A percentile compares a stretch with the other conserved stretches of the same genome.
These are phyloP conservation scores for Neostapfia colusana DNA, from an alignment of 176 grass and related monocot species.

Conservation along the genomic window DNA sequence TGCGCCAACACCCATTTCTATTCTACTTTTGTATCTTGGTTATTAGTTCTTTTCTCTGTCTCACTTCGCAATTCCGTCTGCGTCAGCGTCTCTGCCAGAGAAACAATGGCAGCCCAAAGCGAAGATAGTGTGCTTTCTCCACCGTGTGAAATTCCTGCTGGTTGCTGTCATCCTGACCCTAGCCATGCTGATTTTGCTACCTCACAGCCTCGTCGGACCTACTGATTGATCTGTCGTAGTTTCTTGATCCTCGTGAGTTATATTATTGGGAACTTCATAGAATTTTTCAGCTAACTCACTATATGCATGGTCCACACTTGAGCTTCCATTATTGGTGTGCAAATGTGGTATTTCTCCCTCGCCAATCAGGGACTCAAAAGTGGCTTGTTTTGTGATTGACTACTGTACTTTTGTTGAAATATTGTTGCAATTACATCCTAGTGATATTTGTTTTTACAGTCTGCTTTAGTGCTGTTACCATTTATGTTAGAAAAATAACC, in stretches of 20 bases:
- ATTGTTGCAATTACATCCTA: no score
- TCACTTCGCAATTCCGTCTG: background rate
- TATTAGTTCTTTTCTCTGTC: background rate
- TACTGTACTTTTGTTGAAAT: background rate
- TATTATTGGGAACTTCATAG: constrained; percentile 7
- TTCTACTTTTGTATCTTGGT: background rate
- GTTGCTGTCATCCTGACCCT: background rate
- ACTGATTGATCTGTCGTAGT: background rate
- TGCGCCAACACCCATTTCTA: background rate
- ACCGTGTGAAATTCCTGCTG: background rate
- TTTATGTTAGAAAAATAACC: no score
- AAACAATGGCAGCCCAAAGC: background rate
- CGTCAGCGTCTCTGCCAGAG: background rate
- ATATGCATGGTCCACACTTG: background rate
- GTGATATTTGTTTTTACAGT: no score
- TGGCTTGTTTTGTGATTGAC: background rate
- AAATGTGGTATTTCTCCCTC: background rate
- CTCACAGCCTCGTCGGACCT: background rate
- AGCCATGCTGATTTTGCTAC: background rate
- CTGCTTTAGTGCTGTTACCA: no score
- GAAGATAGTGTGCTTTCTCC: background rate
- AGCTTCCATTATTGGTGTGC: constrained; percentile 11
- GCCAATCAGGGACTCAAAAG: background rate
- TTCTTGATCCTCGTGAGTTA: constrained; percentile 12
- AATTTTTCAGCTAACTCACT: background rate